Evolutionary conservation across 257 asterid species (phyloP).

Genomic region (Solanum peruvianum): DNA sequence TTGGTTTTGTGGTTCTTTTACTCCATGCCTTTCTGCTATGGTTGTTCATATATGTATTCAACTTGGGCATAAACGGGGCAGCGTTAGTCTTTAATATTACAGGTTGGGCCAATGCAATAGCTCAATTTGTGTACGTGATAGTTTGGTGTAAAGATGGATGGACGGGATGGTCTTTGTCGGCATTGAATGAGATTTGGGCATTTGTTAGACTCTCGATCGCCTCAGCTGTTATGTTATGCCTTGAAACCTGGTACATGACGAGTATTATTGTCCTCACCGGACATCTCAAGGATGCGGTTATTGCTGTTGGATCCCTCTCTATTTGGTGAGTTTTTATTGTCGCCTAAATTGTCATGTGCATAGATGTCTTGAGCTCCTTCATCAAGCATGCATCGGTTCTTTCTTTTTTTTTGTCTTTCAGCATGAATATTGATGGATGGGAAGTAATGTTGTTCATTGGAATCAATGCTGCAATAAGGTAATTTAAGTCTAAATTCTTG

Average conservation of each 20-base stretch:
- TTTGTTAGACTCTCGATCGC: constrained; percentile 79
- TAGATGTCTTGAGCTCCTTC: not conserved
- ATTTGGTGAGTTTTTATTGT: constrained; percentile 44
- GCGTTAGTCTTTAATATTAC: constrained; percentile 49
- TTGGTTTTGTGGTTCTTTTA: constrained; percentile 27
- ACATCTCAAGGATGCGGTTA: constrained; percentile 54
- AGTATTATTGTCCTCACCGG: constrained; percentile 69
- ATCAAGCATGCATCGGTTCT: not conserved
- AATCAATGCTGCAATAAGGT: constrained; percentile 80
- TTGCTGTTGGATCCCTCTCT: constrained; percentile 68
- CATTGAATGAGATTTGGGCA: constrained; percentile 62
- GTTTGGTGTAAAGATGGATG: constrained; percentile 85
- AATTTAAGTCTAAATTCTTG: not conserved
- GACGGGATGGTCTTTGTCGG: constrained; percentile 58
- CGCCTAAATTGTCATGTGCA: not conserved
- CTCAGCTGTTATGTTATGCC: constrained; percentile 79
- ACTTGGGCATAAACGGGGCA: constrained; percentile 58
- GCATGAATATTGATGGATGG: constrained; percentile 57
- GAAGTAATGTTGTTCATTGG: constrained; percentile 72
- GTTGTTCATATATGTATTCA: constrained; percentile 39
- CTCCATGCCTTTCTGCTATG: constrained; percentile 39
- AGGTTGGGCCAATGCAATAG: constrained; percentile 34
- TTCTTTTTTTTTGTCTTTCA: constrained; percentile 6
- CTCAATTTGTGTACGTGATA: constrained; percentile 55
- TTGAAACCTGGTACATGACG: constrained; percentile 86